These are phyloP conservation scores for Agarophyton chilense DNA, from an alignment of 23 red algal species.

Conservation along the genomic window DNA sequence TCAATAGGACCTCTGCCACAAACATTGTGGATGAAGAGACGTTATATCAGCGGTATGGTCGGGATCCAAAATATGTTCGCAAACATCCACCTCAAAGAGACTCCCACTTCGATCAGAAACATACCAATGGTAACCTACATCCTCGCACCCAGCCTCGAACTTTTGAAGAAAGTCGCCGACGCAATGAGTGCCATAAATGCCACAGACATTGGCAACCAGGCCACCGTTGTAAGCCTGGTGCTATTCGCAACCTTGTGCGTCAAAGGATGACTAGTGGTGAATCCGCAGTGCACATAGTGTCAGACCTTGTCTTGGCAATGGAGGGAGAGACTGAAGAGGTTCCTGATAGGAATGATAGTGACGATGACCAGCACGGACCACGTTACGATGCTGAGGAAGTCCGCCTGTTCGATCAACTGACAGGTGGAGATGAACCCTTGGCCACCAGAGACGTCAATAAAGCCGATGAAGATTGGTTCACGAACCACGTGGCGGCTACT, in stretches of 20 bases:
- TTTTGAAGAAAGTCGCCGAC: too few relatives aligned
- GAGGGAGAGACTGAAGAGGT: too few relatives aligned
- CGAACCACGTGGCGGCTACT: neutral
- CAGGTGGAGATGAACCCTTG: neutral
- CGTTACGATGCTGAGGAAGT: neutral
- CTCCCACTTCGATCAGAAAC: neutral
- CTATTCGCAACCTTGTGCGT: too few relatives aligned
- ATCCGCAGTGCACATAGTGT: too few relatives aligned
- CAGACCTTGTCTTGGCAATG: too few relatives aligned
- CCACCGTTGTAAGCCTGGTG: too few relatives aligned
- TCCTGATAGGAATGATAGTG: neutral
- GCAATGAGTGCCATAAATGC: too few relatives aligned
- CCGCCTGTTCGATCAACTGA: neutral
- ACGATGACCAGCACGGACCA: neutral
- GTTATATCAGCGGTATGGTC: slow-evolving; percentile 53
- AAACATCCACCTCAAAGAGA: slow-evolving; percentile 1
- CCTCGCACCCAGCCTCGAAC: too few relatives aligned
- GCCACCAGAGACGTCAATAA: neutral
- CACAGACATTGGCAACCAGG: too few relatives aligned
- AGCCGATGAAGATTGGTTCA: slow-evolving; percentile 27
- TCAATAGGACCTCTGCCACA: neutral
- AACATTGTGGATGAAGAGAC: neutral
- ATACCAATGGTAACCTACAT: too few relatives aligned
- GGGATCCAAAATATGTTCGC: slow-evolving; percentile 45
- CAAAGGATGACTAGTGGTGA: too few relatives aligned